phyloP scores from a whole-genome alignment of 2,329 filamentous ascomycete genomes.

The Trichoderma semiorbis region DNA sequence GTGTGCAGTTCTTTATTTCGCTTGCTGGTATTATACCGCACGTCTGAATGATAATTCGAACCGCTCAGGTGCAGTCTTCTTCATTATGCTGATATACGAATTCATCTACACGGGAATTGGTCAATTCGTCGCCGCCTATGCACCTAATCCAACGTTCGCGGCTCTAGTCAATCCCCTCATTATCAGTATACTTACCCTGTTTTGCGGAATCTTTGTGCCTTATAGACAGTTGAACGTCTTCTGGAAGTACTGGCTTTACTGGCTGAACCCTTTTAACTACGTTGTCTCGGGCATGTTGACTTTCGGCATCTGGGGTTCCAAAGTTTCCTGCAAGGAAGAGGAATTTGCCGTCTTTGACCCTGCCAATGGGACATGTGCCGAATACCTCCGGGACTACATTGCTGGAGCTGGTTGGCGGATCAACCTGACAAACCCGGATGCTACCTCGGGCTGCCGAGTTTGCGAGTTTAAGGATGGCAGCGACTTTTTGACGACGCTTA shows the following conservation, averaged over 20 bases:
- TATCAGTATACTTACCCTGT: conserved; percentile 51
- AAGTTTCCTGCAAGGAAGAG: conserved; percentile 43
- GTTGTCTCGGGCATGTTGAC: conserved; percentile 54
- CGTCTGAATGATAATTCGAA: conserved; percentile 44
- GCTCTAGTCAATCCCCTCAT: conserved; percentile 55
- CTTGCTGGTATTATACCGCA: conserved; percentile 57
- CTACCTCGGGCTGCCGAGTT: conserved; percentile 52
- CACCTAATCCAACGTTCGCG: conserved; percentile 58
- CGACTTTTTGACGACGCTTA: conserved; percentile 58
- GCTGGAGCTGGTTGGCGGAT: conserved; percentile 40
- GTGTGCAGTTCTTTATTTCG: conserved; percentile 49
- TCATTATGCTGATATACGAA: conserved; percentile 57
- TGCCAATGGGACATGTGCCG: conserved; percentile 51
- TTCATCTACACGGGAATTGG: conserved; percentile 59
- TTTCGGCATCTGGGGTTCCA: conserved; percentile 46
- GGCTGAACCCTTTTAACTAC: conserved; percentile 59
- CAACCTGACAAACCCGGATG: conserved; percentile 59
- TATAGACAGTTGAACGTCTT: conserved; percentile 60
- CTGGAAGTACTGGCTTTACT: conserved; percentile 67
- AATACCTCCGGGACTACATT: conserved; percentile 56
- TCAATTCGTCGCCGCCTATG: conserved; percentile 60
- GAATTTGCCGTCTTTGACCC: conserved; percentile 55
- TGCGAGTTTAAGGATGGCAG: conserved; percentile 57
- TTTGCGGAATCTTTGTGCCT: conserved; percentile 73
- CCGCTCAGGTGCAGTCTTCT: conserved; percentile 49